Conservation (phyloP, 371 early-diverging fungal genomes). For the Mortierella sp. region DNA sequence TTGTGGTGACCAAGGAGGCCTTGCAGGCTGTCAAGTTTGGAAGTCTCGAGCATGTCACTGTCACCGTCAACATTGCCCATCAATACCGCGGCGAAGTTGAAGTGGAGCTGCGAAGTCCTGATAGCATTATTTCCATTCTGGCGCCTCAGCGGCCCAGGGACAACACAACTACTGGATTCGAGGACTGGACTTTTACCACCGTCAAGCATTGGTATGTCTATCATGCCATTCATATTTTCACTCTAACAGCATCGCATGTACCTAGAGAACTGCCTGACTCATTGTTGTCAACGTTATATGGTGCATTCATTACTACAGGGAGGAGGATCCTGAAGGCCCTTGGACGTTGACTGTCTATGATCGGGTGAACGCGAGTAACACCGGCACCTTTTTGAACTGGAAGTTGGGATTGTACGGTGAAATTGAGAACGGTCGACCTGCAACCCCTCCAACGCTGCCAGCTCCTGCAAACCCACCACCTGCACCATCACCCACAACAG, state of each 20-base stretch:
- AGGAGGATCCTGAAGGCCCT: slow-evolving; percentile 83
- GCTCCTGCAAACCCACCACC: background rate
- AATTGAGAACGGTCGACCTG: slow-evolving; percentile 27
- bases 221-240: background rate
- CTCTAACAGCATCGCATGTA: background rate
- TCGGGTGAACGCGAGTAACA: slow-evolving; percentile 59
- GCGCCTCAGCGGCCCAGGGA: slow-evolving; percentile 77
- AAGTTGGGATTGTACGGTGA: slow-evolving; percentile 81
- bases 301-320: slow-evolving; percentile 64
- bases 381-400: slow-evolving; percentile 73
- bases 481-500: slow-evolving; percentile 38
- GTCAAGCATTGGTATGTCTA: slow-evolving; percentile 95
- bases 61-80: slow-evolving; percentile 85
- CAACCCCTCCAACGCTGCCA: slow-evolving; percentile 18
- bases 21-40: slow-evolving; percentile 65
- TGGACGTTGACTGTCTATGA: slow-evolving; percentile 87
- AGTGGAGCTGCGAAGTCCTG: slow-evolving; percentile 81
- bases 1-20: slow-evolving; percentile 60
- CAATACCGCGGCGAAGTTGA: slow-evolving; percentile 85
- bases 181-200: slow-evolving; percentile 95
- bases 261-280: background rate
- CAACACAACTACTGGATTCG: slow-evolving; percentile 77
- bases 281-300: background rate
- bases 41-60: slow-evolving; percentile 87
- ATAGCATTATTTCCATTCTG: slow-evolving; percentile 76